Conservation (phyloP, 441 rosid species). For the Lepidium campestre region DNA sequence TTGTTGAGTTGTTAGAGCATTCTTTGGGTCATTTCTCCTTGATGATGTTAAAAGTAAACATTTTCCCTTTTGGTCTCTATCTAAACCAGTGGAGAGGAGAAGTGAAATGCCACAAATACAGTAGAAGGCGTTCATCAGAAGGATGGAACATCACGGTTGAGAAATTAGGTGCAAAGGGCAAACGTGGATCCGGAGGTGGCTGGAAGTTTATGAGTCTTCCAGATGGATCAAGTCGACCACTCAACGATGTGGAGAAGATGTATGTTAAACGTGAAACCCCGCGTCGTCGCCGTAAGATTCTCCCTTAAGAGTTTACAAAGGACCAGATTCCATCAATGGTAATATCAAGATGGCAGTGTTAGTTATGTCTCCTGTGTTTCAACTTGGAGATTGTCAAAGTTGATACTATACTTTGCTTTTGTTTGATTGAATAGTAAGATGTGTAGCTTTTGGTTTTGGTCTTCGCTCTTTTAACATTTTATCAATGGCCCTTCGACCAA, state of each 20-base stretch:
- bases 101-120: conserved; percentile 79
- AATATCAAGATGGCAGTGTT: neutral
- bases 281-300: conserved; percentile 60
- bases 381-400: neutral
- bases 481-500: conserved; percentile 18
- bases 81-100: conserved; percentile 54
- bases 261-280: conserved; percentile 80
- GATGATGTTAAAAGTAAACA: neutral
- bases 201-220: conserved; percentile 90
- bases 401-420: conserved; percentile 3
- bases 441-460: conserved; percentile 11
- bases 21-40: neutral
- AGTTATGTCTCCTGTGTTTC: neutral
- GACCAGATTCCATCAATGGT: neutral
- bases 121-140: conserved; percentile 58
- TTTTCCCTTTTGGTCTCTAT: neutral
- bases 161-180: conserved; percentile 68
- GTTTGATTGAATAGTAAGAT: conserved; percentile 20
- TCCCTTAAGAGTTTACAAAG: conserved; percentile 42
- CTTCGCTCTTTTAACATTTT: conserved; percentile 7
- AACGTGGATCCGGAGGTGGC: conserved; percentile 82
- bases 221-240: conserved; percentile 76
- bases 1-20: neutral
- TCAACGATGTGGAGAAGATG: conserved; percentile 74
- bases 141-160: conserved; percentile 87